Evolutionary conservation across 2,329 filamentous ascomycete species (phyloP).

Genomic region (Arachnopeziza araneosa): DNA sequence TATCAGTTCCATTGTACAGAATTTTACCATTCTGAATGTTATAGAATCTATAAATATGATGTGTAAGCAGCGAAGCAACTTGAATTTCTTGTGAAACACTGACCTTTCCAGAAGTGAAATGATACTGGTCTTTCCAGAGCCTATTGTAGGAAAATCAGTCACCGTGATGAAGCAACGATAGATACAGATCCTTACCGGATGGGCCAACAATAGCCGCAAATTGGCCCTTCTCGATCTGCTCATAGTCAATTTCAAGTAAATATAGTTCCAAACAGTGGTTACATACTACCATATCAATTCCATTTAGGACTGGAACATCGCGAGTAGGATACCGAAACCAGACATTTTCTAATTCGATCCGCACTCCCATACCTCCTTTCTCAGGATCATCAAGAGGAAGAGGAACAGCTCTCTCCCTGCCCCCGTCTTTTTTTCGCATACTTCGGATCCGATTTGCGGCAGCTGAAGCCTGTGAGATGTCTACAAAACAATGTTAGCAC

Average conservation of each 20-base stretch:
- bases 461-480: slow-evolving; percentile 52
- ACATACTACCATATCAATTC: slow-evolving; percentile 49
- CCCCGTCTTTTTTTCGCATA: slow-evolving; percentile 20
- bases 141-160: neutral
- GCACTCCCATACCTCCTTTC: slow-evolving; percentile 36
- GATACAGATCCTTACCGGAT: slow-evolving; percentile 31
- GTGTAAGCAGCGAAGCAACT: neutral
- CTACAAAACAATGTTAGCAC: slow-evolving; percentile 8
- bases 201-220: slow-evolving; percentile 67
- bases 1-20: slow-evolving; percentile 55
- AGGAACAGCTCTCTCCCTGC: neutral
- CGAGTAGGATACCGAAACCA: slow-evolving; percentile 58
- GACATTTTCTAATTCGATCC: slow-evolving; percentile 51
- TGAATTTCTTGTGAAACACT: neutral
- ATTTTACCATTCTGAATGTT: slow-evolving; percentile 59
- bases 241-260: slow-evolving; percentile 6
- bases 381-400: slow-evolving; percentile 26
- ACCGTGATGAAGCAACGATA: neutral
- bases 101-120: slow-evolving; percentile 56
- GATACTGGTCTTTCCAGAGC: slow-evolving; percentile 66
- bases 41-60: slow-evolving; percentile 52
- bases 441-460: slow-evolving; percentile 55
- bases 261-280: neutral
- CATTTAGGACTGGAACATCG: slow-evolving; percentile 51
- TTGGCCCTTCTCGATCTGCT: slow-evolving; percentile 50